Base-by-base conservation (phyloP, 371 early-diverging fungal genomes). In the Cokeromyces recurvatus region DNA sequence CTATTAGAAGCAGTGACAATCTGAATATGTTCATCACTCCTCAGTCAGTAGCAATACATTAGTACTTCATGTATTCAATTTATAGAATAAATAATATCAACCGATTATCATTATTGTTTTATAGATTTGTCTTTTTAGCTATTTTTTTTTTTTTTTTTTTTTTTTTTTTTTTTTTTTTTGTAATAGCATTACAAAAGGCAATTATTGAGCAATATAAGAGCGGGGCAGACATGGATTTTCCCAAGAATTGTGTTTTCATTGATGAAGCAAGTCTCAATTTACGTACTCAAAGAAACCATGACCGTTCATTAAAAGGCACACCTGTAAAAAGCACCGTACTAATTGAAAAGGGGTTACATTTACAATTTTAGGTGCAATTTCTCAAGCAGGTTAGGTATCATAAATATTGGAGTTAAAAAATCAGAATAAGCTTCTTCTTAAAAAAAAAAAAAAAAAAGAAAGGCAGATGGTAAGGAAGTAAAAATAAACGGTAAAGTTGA, bases 261-360 rank as follows among this genome's bases (percentile, higher is more conserved):
- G 46, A 41, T 54, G 54, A 54, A 47, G 48, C 54, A 23, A 48
- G 48, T 43, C 35, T 47, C 39, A 37, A 43, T 45, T 42, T 54
- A 22, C 53, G 46, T 46, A 39, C 40, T 4, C 38, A 38, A 38
- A 44, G 35, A 32, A 46, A 32, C 46, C 43, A 39, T 22, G 46
- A 32, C 16, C 46, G 53, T 40, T 53, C 53, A 35, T 34, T 23
- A 23, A 53, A 53, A 41, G 53, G 25, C 25, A 29, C 20, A 21
- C 46, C 53, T 25, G 46, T 32, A 29, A 46, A 53, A 16, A 24
- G 46, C 22, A 45, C 22, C 32, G 27, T 53, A 40, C 38, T 32
- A 29, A 53, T 46, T 24, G 46, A 40, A 53, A 51, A 38, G 27
- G 53, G 35, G 44, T 29, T 38, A 45, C 39, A 32, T 32, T 53